Evolutionary conservation across 1,284 basidiomycete species (phyloP), one percentile per base, ranked within the genome.

Genomic region (Moesziomyces parantarcticus): DNA sequence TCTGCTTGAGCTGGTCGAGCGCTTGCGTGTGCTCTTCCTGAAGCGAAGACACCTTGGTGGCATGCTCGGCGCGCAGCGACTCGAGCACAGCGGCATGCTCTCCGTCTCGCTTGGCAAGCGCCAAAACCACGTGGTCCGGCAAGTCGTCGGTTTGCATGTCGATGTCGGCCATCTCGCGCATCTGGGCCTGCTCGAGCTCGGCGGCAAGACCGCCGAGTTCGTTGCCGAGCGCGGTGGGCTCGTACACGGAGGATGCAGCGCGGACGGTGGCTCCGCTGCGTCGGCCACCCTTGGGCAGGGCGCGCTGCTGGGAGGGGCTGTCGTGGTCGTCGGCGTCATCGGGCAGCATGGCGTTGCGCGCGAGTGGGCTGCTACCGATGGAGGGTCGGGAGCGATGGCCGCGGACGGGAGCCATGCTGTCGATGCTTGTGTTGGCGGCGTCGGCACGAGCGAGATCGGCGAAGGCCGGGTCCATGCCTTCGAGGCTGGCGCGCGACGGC

Each of bases 401-500:
- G 8, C 62, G 50, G 7, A 29, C 29, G 29, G 29, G 29, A 8
- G 52, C 40, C 14, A 42, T 39, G 26, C 69, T 72, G 50, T 63
- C 69, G 47, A 59, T 46, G 53, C 61, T 66, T 13, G 61, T 42
- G 32, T 69, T 61, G 61, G 46, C 62, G 20, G 56, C 39, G 32
- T 63, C 65, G 49, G 60, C 29, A 20, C 66, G 63, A 50, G 49
- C 29, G 34, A 66, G 44, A 44, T 78, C 71, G 50, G 70, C 72
- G 61, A 78, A 78, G 13, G 74, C 73, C 53, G 76, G 73, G 55
- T 78, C 76, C 60, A 76, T 73, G 46, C 76, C 76, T 20, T 78
- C 76, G 26, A 78, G 59, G 55, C 68, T 74, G 54, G 67, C 74
- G 44, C 75, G 65, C 47, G 71, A 72, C 40, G 65, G 60, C 54